Evolutionary conservation across 106 monocot genomes (phyloP), one percentile per base, ranked within the genome.

Genomic region (Acorus calamus): DNA sequence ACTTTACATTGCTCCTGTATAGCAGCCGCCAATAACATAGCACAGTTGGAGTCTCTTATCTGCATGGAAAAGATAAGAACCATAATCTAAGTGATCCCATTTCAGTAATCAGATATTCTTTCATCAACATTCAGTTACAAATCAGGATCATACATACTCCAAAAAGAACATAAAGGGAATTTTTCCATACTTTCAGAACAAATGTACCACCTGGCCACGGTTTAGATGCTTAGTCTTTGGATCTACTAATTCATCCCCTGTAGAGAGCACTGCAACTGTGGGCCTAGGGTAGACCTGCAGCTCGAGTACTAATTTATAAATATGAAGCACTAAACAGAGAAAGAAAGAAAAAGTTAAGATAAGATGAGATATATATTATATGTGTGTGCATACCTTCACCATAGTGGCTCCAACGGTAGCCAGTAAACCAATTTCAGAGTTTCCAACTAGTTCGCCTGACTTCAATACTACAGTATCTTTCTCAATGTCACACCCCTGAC

Each of bases 1-100:
- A 81, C 61, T 70, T 92, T 83, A 58, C 98, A 92, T 5, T 85
- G 77, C 58, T 88, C 78, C 55, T 92, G 83, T 56, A 73, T 54
- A 63, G 81, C 76, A 81, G 92, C 85, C 57, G 85, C 80, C 42
- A 98, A 67, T 52, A 98, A 78, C 87, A 98, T 92, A 52, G 85
- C 44, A 58, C 91, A 85, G 57, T 98, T 98, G 50, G 92, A 98
- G 73, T 98, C 91, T 76, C 98, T 81, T 59, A 98, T 92, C 94
- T 96, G 77, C 53, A 74, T 60, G 67, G 54, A 53, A 67, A 44
- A 61, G 6, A 8, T 42, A 28, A 28, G 28, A 28, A 28, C 28
- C 28, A 28, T 28, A 28, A 28, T 28, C 28, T 28, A 28, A 28
- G 28, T 28, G 28, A 28, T 28, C 28, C 28, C 28, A 28, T 28